Base-by-base conservation (phyloP, 768 basidiomycete species). In the Suillus tomentosus region DNA sequence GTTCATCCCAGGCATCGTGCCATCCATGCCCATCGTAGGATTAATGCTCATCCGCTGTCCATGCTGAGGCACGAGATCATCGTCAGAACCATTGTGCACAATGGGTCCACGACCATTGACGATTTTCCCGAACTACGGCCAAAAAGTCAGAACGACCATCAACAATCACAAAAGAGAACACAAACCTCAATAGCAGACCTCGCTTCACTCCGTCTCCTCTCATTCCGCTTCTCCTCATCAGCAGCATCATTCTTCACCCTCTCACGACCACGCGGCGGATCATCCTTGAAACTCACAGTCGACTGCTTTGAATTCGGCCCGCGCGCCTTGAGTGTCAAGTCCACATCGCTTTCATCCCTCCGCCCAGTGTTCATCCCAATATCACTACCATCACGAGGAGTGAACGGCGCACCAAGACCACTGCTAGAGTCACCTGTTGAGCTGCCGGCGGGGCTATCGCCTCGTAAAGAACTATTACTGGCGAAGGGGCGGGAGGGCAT, bases 151-250 rank as follows among this genome's bases (percentile, higher is more conserved):
- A 37, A 64, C 39, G 60, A 62, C 48, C n/a, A 27, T 47, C 62
- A 50, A 34, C 58, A 62, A 10, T 14, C 7, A 24, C 9, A 17
- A 15, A 64, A 53, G 56, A 42, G 53, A 27, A 67, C 58, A 76
- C 84, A n/a, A 61, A 94, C 93, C 87, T 95, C 91, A 72, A 94
- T 90, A 39, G 93, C 90, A 71, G 91, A 90, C 74, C 85, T 89
- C n/a, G 94, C 92, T 72, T 95, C 93, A 69, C 82, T 84, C 68
- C 93, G 81, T 74, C 94, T 81, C 70, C 94, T 80, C 72, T 93
- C 90, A 65, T 81, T 84, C 73, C 91, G 83, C 74, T 82, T 82
- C 68, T 81, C 79, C 74, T 91, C 84, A 24, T 80, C 78, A 13
- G 75, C 69, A 60, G 69, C 71, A 11, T 68, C 69, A 24, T 66